Conservation (phyloP, 805 yeast genomes). For the Saccharomycopsis capsularis region DNA sequence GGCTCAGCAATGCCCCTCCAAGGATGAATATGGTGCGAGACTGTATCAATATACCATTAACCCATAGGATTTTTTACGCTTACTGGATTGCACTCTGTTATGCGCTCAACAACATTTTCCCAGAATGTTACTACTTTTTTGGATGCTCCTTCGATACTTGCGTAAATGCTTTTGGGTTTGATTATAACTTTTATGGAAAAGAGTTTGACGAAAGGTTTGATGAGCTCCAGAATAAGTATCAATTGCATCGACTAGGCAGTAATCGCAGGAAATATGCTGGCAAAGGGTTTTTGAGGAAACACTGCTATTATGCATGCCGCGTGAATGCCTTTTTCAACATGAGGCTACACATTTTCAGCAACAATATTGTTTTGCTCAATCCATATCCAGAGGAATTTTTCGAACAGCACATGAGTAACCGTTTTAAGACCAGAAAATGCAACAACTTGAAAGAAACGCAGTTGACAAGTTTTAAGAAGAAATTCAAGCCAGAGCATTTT, state of each 20-base stretch:
- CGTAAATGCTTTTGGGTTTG: background rate
- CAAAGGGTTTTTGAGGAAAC: background rate
- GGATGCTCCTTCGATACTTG: background rate
- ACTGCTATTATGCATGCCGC: background rate
- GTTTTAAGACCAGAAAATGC: background rate
- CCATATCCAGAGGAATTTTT: background rate
- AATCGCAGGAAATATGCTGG: no score
- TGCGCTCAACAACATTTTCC: background rate
- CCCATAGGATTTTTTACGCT: background rate
- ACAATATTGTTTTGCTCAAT: background rate
- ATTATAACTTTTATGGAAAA: background rate
- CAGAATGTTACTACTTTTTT: slow-evolving; percentile 2
- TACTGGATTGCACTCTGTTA: slow-evolving; percentile 2
- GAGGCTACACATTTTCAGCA: background rate
- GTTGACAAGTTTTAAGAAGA: background rate
- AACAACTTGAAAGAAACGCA: background rate
- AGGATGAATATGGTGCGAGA: background rate
- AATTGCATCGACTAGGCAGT: no score
- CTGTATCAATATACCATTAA: background rate
- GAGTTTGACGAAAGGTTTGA: background rate
- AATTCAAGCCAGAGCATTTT: background rate
- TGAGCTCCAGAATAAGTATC: background rate
- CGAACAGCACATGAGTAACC: background rate
- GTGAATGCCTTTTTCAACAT: slow-evolving; percentile 1
- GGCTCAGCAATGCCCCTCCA: background rate